Conservation (phyloP, 805 yeast genomes). For the Ascoidea rubescens region DNA sequence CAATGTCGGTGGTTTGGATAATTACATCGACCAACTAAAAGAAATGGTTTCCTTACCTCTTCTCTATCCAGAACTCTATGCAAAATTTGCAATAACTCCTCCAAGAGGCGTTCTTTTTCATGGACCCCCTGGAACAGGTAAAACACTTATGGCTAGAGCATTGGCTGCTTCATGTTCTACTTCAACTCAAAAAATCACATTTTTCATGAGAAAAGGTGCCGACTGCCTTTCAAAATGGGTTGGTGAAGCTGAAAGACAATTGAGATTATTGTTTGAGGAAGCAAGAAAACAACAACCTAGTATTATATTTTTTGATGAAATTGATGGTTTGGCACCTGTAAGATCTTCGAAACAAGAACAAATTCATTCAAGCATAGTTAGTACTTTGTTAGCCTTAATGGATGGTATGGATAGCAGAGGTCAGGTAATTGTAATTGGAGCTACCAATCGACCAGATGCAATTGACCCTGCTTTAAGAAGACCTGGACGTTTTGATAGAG, state of each 20-base stretch:
- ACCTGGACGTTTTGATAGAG: conserved; percentile 96
- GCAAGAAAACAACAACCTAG: conserved; percentile 94
- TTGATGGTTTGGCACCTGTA: conserved; percentile 97
- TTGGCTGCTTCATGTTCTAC: conserved; percentile 90
- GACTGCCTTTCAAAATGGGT: conserved; percentile 97
- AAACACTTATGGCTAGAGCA: conserved; percentile 95
- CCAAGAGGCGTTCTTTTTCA: conserved; percentile 96
- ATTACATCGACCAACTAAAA: conserved; percentile 80
- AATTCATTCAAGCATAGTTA: conserved; percentile 93
- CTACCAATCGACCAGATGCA: conserved; percentile 94
- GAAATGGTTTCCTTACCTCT: conserved; percentile 95
- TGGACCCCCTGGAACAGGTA: conserved; percentile 99
- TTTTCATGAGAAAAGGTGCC: conserved; percentile 97
- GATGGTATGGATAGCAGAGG: conserved; percentile 99
- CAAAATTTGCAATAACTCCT: conserved; percentile 81
- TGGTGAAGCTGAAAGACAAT: conserved; percentile 95
- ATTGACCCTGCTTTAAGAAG: conserved; percentile 96
- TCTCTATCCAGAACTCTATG: conserved; percentile 85
- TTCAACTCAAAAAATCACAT: conserved; percentile 74
- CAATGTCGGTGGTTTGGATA: conserved; percentile 84
- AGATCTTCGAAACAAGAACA: conserved; percentile 96
- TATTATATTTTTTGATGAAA: conserved; percentile 93
- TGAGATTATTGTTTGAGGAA: conserved; percentile 83
- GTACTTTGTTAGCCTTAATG: conserved; percentile 89
- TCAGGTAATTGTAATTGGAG: conserved; percentile 95